Base-by-base conservation (phyloP, 2,329 filamentous ascomycete species). In the Diaporthe vexans region DNA sequence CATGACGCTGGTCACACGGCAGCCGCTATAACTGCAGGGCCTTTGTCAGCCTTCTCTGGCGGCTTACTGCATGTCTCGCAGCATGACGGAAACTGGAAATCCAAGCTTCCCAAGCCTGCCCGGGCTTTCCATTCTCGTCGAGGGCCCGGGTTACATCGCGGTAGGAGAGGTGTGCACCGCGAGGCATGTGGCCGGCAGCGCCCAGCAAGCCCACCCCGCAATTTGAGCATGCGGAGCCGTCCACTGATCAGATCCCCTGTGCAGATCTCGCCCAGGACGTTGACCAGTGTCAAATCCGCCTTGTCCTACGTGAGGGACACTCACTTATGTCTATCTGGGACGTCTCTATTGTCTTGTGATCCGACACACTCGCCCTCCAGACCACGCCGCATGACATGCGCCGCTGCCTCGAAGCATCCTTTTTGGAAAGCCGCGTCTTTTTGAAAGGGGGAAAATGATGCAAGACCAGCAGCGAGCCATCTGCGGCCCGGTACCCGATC, bases 181-280 rank as follows among this genome's bases (percentile, higher is more conserved):
- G 48, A 61, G 26, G 48, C 70, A 72, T 72, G 70, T 72, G 70
- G 63, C 59, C 57, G 35, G 59, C 57, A 51, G 57, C 48, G 24
- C 46, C 37, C 35, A 40, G 57, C 35, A 37, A 46, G 54, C n/a
- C 46, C 63, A 54, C 69, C 70, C 70, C 70, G 70, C 70, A 72
- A 72, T 72, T 63, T 72, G 57, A 21, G 33, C 70, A 72, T 72
- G 70, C 70, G 70, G 70, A 61, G 40, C 70, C 70, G 33, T 63
- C 70, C 48, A 72, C 57, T 72, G 70, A 72, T 72, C 70, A 72
- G 29, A n/a, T 19, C 40, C 57, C 63, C 63, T 68, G 63, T 51
- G 63, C 46, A 68, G 63, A 54, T 68, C 63, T 54, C 33, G 33
- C 9, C 48, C 26, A 29, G 24, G 48, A 13, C 26, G 33, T 54